Evolutionary conservation across 2,329 filamentous ascomycete species (phyloP), one percentile per base, ranked within the genome.

Genomic region (Emydomyces testavorans): DNA sequence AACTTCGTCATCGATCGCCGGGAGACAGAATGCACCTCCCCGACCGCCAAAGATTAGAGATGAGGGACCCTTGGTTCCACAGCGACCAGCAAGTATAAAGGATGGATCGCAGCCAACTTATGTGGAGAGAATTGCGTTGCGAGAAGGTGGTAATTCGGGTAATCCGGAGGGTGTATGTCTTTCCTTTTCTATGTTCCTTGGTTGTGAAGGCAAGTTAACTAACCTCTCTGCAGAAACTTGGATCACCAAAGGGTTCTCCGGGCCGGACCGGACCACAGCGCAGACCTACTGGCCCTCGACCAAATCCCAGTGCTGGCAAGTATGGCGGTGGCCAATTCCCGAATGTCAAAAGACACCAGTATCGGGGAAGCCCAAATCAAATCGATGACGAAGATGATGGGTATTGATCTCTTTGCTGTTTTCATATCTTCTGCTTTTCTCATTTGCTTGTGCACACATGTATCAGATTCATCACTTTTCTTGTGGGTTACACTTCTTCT

Each of bases 1-100:
- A n/a, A 64, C 70, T 49, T 54, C 57, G 23, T 68, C 62, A 49
- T 66, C 66, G 18, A 57, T 59, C 18, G 52, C 57, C 4, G 54
- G 56, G 26, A 59, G 57, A 46, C 62, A 62, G 21, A 57, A 62
- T 15, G 67, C 62, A 1, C 71, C 73, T 15, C 67, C 73, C 11
- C 68, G 74, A 39, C 70, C 72, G n/a, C 70, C 73, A 13, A 77
- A 77, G 57, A 61, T 75, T 50, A 66, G 66, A 48, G 75, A 79
- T 49, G 72, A 78, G 18, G 77, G 76, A 0, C 78, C 78, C 4
- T 64, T 82, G 38, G 65, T 82, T 18, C 78, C 78, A 11, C 70
- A 71, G 38, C 66, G 69, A 29, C 64, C 69, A 6, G 62, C 64
- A 21, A 72, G 69, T 54, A 55, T 60, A 46, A 59, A 59, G 35